Percentiles rank a stretch among this genome's conserved stretches.
Evolutionary conservation across 176 grass and related monocot species (phyloP).

Genomic region (Tillandsia leiboldiana): DNA sequence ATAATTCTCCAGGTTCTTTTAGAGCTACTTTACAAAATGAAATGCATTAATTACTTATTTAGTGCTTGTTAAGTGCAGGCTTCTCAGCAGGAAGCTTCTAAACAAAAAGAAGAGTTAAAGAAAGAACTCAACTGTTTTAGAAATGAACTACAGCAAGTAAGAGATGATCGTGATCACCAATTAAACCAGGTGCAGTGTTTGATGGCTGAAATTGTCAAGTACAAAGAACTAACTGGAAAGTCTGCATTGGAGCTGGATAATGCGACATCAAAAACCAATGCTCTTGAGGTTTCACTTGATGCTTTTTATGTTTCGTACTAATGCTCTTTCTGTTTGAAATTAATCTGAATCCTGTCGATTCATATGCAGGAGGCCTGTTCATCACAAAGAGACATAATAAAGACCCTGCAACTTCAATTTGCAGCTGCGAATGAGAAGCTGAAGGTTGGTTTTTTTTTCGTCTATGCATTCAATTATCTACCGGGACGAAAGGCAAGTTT

Average conservation of each 20-base stretch:
- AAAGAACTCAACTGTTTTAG: conserved; percentile 19
- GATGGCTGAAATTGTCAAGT: conserved; percentile 2
- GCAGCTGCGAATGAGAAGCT: conserved; percentile 41
- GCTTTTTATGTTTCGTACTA: background rate
- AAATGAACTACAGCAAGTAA: conserved; percentile 16
- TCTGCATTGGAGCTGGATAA: conserved; percentile 8
- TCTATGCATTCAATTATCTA: too few relatives aligned
- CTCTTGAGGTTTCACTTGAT: conserved; percentile 7
- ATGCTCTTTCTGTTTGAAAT: background rate
- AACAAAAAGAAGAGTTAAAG: conserved; percentile 25
- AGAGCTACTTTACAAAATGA: background rate
- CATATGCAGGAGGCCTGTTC: conserved; percentile 39
- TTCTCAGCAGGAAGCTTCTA: conserved; percentile 20
- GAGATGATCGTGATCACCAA: conserved; percentile 24
- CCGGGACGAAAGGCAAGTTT: too few relatives aligned
- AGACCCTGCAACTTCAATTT: conserved; percentile 47
- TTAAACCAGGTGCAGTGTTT: conserved; percentile 12
- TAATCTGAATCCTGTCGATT: background rate
- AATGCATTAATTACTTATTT: background rate
- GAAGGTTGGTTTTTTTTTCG: conserved; percentile 20
- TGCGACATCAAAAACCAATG: background rate
- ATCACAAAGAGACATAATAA: conserved; percentile 37
- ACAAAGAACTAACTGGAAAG: conserved; percentile 12
- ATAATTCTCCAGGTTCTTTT: background rate
- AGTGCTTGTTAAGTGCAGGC: conserved; percentile 12